Evolutionary conservation across 371 early-diverging fungal species (phyloP).

Genomic region (Sporodiniella umbellata): DNA sequence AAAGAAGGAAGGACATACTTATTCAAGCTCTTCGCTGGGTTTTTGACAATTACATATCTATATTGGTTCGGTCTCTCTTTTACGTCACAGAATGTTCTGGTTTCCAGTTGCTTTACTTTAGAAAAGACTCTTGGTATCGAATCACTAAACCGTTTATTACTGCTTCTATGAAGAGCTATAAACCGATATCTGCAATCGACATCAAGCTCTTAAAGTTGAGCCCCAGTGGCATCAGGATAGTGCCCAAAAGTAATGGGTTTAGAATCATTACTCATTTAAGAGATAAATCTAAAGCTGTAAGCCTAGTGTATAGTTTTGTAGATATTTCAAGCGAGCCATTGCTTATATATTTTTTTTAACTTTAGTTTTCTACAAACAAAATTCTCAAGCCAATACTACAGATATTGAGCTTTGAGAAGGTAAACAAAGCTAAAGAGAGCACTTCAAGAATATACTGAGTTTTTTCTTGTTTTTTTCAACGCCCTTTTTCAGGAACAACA

Average conservation of each 20-base stretch:
- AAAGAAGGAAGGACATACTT: slow-evolving; percentile 52
- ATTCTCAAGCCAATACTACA: slow-evolving; percentile 18
- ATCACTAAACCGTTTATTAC: slow-evolving; percentile 41
- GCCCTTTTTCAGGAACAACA: slow-evolving; percentile 6
- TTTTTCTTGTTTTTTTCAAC: too few relatives aligned
- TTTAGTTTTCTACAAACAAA: slow-evolving; percentile 29
- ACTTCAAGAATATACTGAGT: not conserved
- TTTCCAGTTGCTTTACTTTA: slow-evolving; percentile 68
- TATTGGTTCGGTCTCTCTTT: slow-evolving; percentile 59
- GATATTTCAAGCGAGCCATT: too few relatives aligned
- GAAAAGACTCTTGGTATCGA: slow-evolving; percentile 70
- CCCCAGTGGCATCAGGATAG: slow-evolving; percentile 4
- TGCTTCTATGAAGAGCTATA: slow-evolving; percentile 26
- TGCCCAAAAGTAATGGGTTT: slow-evolving; percentile 14
- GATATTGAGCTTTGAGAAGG: slow-evolving; percentile 41
- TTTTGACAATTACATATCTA: slow-evolving; percentile 51
- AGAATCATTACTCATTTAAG: slow-evolving; percentile 19
- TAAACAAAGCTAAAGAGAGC: slow-evolving; percentile 3
- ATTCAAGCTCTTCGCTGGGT: slow-evolving; percentile 67
- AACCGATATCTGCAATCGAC: not conserved
- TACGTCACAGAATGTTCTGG: slow-evolving; percentile 74
- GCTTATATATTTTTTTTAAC: too few relatives aligned
- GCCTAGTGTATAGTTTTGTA: too few relatives aligned
- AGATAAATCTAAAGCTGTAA: slow-evolving; percentile 19
- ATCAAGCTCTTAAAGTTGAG: not conserved